Evolutionary conservation across 2,329 filamentous ascomycete species (phyloP), one percentile per base, ranked within the genome.

Genomic region (Metarhizium rileyi): DNA sequence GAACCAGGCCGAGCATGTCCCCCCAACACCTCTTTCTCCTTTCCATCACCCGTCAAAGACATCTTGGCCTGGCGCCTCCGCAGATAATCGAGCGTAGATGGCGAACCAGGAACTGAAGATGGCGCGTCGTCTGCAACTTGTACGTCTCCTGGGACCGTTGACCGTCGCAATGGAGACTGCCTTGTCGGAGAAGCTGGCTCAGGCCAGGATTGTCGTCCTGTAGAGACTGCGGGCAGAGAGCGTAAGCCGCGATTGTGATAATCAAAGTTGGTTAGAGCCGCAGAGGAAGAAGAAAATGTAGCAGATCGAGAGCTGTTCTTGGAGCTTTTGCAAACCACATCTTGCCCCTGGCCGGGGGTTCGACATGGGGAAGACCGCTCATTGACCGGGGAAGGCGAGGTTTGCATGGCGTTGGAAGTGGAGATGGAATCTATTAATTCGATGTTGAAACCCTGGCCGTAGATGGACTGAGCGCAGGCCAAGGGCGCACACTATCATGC

Each of bases 1-100:
- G 55, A 44, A 41, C 23, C 60, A 38, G 33, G 52, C 46, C 33
- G 56, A 54, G 46, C 49, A 10, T 48, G 55, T 25, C 44, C 9
- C 38, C 51, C 46, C 27, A 43, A 52, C 20, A 44, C 26, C 18
- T 41, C 46, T 38, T 47, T 48, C 40, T 49, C 49, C 52, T 51
- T 58, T 46, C 55, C 62, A 55, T 66, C 60, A 49, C 61, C 57
- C 46, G 65, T 66, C 30, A 61, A 61, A 46, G 57, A 57, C 64
- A 61, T 62, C 26, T 59, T 53, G 57, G 67, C 14, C 23, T 18
- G 43, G 35, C 47, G 25, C 18, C 43, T 48, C 25, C 30, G 36
- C n/a, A 51, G 44, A 23, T 40, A 27, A 8, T 49, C 44, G 25
- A 49, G 45, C 3, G 46, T 50, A 64, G 66, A 46, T 63, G 67